Conservation (phyloP, 2,329 filamentous ascomycete genomes). For the Aspergillus fijiensis region DNA sequence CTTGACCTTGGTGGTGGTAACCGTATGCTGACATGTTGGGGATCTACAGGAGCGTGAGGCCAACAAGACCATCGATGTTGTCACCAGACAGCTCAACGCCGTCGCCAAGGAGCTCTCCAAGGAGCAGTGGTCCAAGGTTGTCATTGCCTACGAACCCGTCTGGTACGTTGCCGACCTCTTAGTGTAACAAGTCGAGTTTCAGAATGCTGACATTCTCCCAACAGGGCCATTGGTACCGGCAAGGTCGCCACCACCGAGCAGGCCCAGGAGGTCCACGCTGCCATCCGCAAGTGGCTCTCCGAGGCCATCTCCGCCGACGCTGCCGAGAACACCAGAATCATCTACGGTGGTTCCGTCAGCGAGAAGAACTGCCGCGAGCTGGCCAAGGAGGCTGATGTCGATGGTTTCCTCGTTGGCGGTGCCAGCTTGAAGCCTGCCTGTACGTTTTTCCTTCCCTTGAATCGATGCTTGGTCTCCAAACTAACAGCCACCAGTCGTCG, state of each 20-base stretch:
- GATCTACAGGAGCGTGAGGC: constrained; percentile 69
- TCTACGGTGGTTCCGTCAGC: constrained; percentile 94
- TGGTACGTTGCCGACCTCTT: constrained; percentile 59
- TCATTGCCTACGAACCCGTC: constrained; percentile 98
- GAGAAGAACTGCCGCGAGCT: constrained; percentile 98
- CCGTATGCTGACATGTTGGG: background rate
- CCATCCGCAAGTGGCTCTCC: constrained; percentile 82
- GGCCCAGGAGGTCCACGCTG: constrained; percentile 90
- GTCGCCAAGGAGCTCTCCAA: constrained; percentile 65
- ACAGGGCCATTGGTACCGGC: constrained; percentile 76
- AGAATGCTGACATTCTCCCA: background rate
- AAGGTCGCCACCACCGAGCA: constrained; percentile 87
- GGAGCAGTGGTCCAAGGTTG: constrained; percentile 88
- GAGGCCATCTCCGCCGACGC: constrained; percentile 73
- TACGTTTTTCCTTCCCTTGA: constrained; percentile 47
- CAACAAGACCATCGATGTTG: constrained; percentile 72
- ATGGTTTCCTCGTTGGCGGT: constrained; percentile 95
- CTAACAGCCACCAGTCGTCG: constrained; percentile 52
- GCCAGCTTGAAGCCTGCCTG: constrained; percentile 96
- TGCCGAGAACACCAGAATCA: constrained; percentile 83
- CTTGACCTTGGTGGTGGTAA: too few relatives aligned
- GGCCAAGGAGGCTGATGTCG: constrained; percentile 88
- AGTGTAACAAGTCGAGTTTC: too few relatives aligned
- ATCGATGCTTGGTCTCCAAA: constrained; percentile 15
- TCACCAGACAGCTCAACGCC: constrained; percentile 77